Percentiles rank a stretch among this genome's conserved stretches.
phyloP scores from a whole-genome alignment of 192 early-diverging fungal species.

The Umbelopsis sp. region DNA sequence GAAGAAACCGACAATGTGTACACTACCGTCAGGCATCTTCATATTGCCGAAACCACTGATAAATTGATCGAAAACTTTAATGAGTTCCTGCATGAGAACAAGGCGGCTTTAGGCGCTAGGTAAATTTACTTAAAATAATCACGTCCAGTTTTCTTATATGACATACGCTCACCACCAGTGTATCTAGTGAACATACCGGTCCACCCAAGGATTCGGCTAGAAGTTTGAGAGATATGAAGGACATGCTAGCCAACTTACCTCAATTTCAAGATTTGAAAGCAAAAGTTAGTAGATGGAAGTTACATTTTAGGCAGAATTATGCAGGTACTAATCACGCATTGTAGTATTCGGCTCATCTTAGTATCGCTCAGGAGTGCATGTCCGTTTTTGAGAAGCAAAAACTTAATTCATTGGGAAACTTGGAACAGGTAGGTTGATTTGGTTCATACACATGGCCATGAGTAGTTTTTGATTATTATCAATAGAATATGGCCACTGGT shows the following conservation, averaged over 20 bases:
- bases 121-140: neutral
- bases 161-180: neutral
- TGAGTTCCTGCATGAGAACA: constrained; percentile 79
- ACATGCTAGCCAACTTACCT: constrained; percentile 78
- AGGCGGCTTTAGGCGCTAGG: constrained; percentile 39
- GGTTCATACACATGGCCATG: neutral
- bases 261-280: constrained; percentile 86
- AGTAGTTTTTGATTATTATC: neutral
- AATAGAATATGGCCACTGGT: constrained; percentile 76
- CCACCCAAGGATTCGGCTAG: constrained; percentile 55
- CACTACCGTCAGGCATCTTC: constrained; percentile 73
- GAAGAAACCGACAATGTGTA: constrained; percentile 84
- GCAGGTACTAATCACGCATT: neutral
- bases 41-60: constrained; percentile 80
- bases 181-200: neutral
- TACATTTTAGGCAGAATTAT: neutral
- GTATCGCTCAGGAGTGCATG: constrained; percentile 86
- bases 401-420: constrained; percentile 66
- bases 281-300: constrained; percentile 37
- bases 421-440: constrained; percentile 62
- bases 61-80: constrained; percentile 73
- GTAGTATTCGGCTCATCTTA: constrained; percentile 80
- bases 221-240: constrained; percentile 83
- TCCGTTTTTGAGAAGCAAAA: constrained; percentile 69
- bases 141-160: no score